Base-by-base conservation (phyloP, 352 stramenopile species). In the Plasmopara viticola region DNA sequence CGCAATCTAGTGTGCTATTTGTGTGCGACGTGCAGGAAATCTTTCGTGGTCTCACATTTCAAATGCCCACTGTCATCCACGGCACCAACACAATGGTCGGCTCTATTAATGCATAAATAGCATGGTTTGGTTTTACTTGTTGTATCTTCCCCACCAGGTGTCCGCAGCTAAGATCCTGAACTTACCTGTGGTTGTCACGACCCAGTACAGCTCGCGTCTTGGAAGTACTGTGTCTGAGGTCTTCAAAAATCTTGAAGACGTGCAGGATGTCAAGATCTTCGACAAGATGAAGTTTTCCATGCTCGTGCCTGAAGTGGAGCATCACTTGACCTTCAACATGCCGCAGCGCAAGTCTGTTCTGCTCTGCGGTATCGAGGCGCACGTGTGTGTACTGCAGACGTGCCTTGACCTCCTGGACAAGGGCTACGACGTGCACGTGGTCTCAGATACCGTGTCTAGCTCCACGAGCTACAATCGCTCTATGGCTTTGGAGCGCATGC, bases 241-340 rank as follows among this genome's bases (percentile, higher is more conserved):
- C 51, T 68, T 63, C 14, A 56, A 73, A n/a, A 67, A 84, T 52
- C 48, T 92, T 5, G 53, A 70, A 17, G 56, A 68, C 37, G 58
- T 68, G 39, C 52, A 67, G 20, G 62, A 68, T 45, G 56, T 76
- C 35, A 81, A 78, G 25, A 74, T 90, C 4, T 98, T 98, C 56
- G 90, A 98, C 74, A 99, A 99, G 82, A 98, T 95, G 65, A 77
- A 95, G 50, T 99, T 99, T 71, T 98, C 87, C 13, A 99, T 99
- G 96, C 68, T 97, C 37, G 98, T 94, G n/a, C 66, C 77, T 20
- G 94, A 99, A 54, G 88, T 98, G 10, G 68, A 82, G 29, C 54
- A 66, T 28, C 72, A 97, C 57, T 54, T 99, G 34, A 52, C 69
- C 25, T 52, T 37, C 12, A 61, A 60, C 35, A 66, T 73, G 48